Base-by-base conservation (phyloP, 768 basidiomycete genomes). In the Hortiboletus flavorubellus region DNA sequence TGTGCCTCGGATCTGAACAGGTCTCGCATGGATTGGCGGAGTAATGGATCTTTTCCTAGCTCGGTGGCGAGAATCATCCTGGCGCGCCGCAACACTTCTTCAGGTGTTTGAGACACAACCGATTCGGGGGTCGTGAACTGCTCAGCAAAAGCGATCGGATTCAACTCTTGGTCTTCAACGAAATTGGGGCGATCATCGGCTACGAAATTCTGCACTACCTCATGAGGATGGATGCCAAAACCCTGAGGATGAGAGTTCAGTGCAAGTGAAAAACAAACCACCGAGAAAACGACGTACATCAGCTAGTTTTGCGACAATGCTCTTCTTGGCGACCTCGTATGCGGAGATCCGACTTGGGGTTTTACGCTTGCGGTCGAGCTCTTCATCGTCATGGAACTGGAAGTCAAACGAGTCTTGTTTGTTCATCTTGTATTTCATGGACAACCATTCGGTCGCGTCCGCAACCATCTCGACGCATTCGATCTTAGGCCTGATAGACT, bases 371-470 rank as follows among this genome's bases (percentile, higher is more conserved):
- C 80, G 82, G 14, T 76, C 73, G 16, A 64, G 70, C 15, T 75
- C 74, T 49, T 85, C 85, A 52, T 87, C 86, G 55, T 89, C 88
- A 56, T 87, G 84, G 65, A 87, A 89, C 34, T 78, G 83, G 53
- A 91, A 77, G 38, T 85, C 83, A 41, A 76, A 68, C 11, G 78
- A 76, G 53, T 81, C 81, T 62, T 83, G 79, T 68, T 88, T 85
- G 68, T 81, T 81, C 58, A 84, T 81, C 64, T 89, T 87, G 73
- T 92, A 91, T 69, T 88, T 90, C 80, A 93, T 82, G 23, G 81
- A 75, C 46, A 99, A 69, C 93, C 93, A 99, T 65, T 95, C 95
- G 0, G 89, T 87, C 10, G 89, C 83, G 63, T 99, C 97, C 4
- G 90, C 86, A 21, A 95, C 89, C 57, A 91, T 80, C 71, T 99